Evolutionary conservation across 1,139 yeast species (phyloP).

Genomic region (Eremothecium coryli): DNA sequence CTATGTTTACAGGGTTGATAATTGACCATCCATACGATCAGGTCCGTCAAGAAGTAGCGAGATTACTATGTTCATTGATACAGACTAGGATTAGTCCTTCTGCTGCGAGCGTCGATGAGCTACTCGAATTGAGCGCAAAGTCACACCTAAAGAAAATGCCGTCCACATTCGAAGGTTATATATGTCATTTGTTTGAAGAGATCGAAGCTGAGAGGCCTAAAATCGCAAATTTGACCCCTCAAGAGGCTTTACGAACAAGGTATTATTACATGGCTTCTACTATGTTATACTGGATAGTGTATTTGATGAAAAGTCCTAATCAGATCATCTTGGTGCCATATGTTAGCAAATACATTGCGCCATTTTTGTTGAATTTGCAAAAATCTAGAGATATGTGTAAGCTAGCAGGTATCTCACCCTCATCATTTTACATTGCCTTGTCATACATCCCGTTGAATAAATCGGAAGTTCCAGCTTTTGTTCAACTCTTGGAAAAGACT

Average conservation of each 20-base stretch:
- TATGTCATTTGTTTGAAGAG: constrained; percentile 35
- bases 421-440: constrained; percentile 42
- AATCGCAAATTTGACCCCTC: constrained; percentile 28
- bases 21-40: constrained; percentile 65
- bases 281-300: constrained; percentile 25
- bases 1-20: constrained; percentile 37
- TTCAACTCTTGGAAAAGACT: constrained; percentile 40
- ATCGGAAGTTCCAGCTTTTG: constrained; percentile 38
- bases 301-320: constrained; percentile 25
- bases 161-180: constrained; percentile 22
- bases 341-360: constrained; percentile 44
- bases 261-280: constrained; percentile 34
- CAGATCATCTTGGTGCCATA: constrained; percentile 35
- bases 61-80: constrained; percentile 49
- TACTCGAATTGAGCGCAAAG: constrained; percentile 37
- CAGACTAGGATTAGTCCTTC: constrained; percentile 47
- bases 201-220: constrained; percentile 39
- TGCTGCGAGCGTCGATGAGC: constrained; percentile 35
- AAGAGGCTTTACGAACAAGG: constrained; percentile 31
- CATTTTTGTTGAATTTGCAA: constrained; percentile 59
- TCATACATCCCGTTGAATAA: constrained; percentile 51
- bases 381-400: constrained; percentile 76
- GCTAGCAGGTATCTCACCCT: constrained; percentile 56
- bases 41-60: constrained; percentile 66
- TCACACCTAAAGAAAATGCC: constrained; percentile 32